Base-by-base conservation (phyloP, 495 filamentous ascomycete genomes). In the Jackrogersella multiformis region DNA sequence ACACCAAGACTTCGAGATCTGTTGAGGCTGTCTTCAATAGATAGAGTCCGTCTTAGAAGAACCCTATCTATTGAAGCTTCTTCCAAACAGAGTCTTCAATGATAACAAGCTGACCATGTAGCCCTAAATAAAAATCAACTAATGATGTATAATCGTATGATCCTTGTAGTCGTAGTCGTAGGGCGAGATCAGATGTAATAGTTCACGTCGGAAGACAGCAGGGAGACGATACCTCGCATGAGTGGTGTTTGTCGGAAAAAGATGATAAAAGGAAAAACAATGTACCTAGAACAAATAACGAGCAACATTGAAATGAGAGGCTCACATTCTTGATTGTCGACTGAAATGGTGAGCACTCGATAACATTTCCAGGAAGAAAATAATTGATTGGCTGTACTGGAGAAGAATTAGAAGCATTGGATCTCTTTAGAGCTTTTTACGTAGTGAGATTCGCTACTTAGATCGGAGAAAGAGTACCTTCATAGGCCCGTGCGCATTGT, bases 381-480 rank as follows among this genome's bases (percentile, higher is more conserved):
- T n/a, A 46, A 57, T 21, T 68, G 65, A 68, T 68, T 68, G 65
- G 65, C 53, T 68, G 46, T 7, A 41, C 15, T 38, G 9, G 38
- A 39, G 39, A 56, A 30, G 57, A 68, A 61, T 66, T 55, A 34
- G 49, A 41, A 56, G 56, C 42, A 34, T 61, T 61, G 56, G 64
- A 61, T 65, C 61, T 58, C 20, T 32, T 20, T 10, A 48, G 20
- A 49, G 39, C 52, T 62, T 45, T 38, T 46, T 54, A 38, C 32
- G 38, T 36, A 54, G 34, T 51, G 18, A 38, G 52, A 42, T 61
- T 45, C 5, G 46, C 12, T 12, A 56, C 56, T 49, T 61, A 24
- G 42, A 68, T 68, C 57, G 51, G 51, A 52, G 52, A 52, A 38
- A 30, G 15, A 23, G 32, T 68, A 63, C 65, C 53, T 58, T 5